Evolutionary conservation across 495 filamentous ascomycete species (phyloP).

Genomic region (Neurospora hispaniola): DNA sequence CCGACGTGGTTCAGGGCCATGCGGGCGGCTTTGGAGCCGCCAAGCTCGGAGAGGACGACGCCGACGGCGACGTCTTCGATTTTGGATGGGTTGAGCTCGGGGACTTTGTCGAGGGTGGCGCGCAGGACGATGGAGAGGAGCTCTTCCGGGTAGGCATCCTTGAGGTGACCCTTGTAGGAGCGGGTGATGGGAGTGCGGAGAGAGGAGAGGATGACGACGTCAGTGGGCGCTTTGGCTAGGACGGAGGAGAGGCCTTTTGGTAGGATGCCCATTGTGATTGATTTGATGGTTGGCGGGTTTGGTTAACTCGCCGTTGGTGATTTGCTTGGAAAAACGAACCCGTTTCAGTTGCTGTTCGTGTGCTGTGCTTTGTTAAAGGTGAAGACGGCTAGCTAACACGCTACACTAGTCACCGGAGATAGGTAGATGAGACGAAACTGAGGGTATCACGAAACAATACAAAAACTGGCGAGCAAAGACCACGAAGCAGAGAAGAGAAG

Average conservation of each 20-base stretch:
- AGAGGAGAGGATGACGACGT: slow-evolving; percentile 81
- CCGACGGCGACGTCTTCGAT: slow-evolving; percentile 80
- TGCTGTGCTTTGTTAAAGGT: no score
- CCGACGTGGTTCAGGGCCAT: slow-evolving; percentile 82
- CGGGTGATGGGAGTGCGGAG: slow-evolving; percentile 79
- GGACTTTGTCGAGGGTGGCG: slow-evolving; percentile 66
- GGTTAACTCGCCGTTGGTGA: neutral
- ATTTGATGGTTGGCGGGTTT: neutral
- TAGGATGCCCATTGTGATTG: slow-evolving; percentile 21
- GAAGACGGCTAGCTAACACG: neutral
- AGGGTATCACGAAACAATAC: neutral
- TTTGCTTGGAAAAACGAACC: neutral
- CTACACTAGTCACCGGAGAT: no score
- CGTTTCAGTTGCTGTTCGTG: no score
- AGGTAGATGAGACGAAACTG: neutral
- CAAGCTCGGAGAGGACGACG: slow-evolving; percentile 81
- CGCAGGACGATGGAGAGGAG: slow-evolving; percentile 72
- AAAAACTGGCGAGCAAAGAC: neutral
- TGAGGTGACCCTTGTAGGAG: slow-evolving; percentile 71
- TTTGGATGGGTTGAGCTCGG: slow-evolving; percentile 57
- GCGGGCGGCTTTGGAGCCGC: slow-evolving; percentile 80
- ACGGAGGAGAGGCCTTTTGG: slow-evolving; percentile 58
- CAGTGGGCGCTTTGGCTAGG: slow-evolving; percentile 66
- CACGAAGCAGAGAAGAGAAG: neutral
- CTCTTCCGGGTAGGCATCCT: slow-evolving; percentile 85